Evolutionary conservation across 108 stramenopile genomes (phyloP), one percentile per base, ranked within the genome.

Genomic region (Discostella stelligeroides): DNA sequence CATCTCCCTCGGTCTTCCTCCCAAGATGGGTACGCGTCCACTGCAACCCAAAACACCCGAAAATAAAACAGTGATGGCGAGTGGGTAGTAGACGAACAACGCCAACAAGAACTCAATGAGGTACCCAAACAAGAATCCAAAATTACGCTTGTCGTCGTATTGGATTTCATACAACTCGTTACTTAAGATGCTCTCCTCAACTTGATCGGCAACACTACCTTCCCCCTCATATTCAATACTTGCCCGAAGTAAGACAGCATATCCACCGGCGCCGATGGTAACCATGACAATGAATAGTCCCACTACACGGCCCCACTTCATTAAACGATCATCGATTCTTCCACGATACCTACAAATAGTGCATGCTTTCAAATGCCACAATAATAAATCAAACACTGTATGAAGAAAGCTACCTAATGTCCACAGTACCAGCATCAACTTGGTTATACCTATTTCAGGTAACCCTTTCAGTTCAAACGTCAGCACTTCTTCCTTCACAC

Each of bases 291-390:
- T 60, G 40, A 80, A 63, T 7, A 80, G 34, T 39, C 76, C 76
- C 6, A 64, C 51, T 1, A 79, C 76, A 12, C 79, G 49, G 10
- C 79, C 79, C 79, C 67, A 73, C 28, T 66, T 51, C n/a, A 48
- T 51, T 6, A 73, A 63, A 15, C 43, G n/a, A 24, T 80, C 79
- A 60, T 73, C 68, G 50, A 80, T 72, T 23, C 41, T 61, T 25
- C 81, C 73, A 38, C 73, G 59, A 18, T 74, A 74, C 48, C 76
- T 46, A 43, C 81, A 82, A 12, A 78, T 25, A 0, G 72, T 79
- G 70, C 76, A 79, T 7, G 81, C 81, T 48, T 78, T 76, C 66
- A 82, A 74, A 21, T 82, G 77, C 81, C 81, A 82, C 34, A 82
- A 18, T 14, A 37, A 21, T 25, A 82, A 39, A 60, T 82, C 81